A percentile compares a stretch with the other conserved stretches of the same genome.
Conservation (phyloP, 345 rosid species). For the Mangifera indica region DNA sequence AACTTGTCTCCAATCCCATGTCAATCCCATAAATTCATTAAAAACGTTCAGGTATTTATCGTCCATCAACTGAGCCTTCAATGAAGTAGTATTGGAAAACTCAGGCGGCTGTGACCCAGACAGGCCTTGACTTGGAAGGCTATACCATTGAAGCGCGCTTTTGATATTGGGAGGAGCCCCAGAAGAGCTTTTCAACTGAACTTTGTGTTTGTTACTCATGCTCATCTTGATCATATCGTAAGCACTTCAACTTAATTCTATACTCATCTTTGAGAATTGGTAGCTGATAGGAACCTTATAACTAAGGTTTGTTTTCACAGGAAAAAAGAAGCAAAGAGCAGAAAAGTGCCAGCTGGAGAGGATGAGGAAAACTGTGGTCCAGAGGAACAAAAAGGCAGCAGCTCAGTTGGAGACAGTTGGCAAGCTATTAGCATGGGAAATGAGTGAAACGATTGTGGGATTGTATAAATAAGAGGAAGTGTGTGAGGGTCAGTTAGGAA, state of each 20-base stretch:
- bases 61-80: conserved; percentile 66
- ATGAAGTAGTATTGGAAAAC: conserved; percentile 85
- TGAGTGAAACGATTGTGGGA: too few relatives aligned
- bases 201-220: conserved; percentile 86
- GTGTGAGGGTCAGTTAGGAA: too few relatives aligned
- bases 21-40: conserved; percentile 30
- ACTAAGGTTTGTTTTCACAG: too few relatives aligned
- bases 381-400: too few relatives aligned
- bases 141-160: conserved; percentile 76
- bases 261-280: neutral
- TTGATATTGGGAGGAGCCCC: conserved; percentile 91
- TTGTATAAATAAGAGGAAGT: too few relatives aligned
- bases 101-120: conserved; percentile 71
- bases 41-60: conserved; percentile 55
- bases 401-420: too few relatives aligned
- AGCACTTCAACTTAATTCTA: conserved; percentile 5
- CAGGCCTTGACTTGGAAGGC: conserved; percentile 72
- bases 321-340: too few relatives aligned
- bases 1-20: conserved; percentile 30
- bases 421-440: too few relatives aligned
- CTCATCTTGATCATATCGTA: conserved; percentile 93
- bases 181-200: conserved; percentile 90
- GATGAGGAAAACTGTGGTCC: too few relatives aligned
- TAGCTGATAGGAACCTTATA: too few relatives aligned
- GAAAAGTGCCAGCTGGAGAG: too few relatives aligned